Conservation (phyloP, 1,139 yeast genomes). For the Kodamaea sp. region DNA sequence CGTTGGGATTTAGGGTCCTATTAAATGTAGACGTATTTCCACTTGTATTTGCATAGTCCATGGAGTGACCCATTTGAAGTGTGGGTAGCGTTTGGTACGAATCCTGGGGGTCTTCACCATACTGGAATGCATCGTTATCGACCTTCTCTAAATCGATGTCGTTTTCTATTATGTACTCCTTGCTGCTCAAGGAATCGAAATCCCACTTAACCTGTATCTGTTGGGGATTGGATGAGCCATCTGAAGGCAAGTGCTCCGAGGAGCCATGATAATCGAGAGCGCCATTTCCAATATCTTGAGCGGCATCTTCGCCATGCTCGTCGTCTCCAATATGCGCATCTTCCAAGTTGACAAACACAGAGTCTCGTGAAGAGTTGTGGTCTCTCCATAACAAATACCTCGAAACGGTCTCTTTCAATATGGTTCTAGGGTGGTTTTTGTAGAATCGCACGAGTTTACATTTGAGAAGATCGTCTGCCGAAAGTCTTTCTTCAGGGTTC, state of each 20-base stretch:
- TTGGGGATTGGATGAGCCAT: slow-evolving; percentile 22
- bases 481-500: slow-evolving; percentile 82
- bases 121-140: slow-evolving; percentile 30
- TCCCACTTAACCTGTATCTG: slow-evolving; percentile 82
- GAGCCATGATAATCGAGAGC: slow-evolving; percentile 1
- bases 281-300: background rate
- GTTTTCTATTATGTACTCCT: slow-evolving; percentile 70
- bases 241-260: slow-evolving; percentile 1
- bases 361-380: slow-evolving; percentile 51
- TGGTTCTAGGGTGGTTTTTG: slow-evolving; percentile 57
- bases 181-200: slow-evolving; percentile 73
- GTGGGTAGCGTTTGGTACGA: slow-evolving; percentile 34
- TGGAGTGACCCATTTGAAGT: slow-evolving; percentile 20
- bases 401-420: slow-evolving; percentile 75
- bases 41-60: slow-evolving; percentile 6
- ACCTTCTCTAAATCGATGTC: slow-evolving; percentile 56
- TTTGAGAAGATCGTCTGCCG: slow-evolving; percentile 81
- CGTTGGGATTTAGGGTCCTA: background rate
- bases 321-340: slow-evolving; percentile 16
- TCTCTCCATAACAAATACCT: slow-evolving; percentile 83
- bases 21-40: slow-evolving; percentile 5
- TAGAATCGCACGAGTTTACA: slow-evolving; percentile 69
- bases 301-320: slow-evolving; percentile 4
- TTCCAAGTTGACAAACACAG: slow-evolving; percentile 40
- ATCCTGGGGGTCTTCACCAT: slow-evolving; percentile 29